Evolutionary conservation across 1,139 yeast species (phyloP).

Genomic region (Geotrichum aggregatum): DNA sequence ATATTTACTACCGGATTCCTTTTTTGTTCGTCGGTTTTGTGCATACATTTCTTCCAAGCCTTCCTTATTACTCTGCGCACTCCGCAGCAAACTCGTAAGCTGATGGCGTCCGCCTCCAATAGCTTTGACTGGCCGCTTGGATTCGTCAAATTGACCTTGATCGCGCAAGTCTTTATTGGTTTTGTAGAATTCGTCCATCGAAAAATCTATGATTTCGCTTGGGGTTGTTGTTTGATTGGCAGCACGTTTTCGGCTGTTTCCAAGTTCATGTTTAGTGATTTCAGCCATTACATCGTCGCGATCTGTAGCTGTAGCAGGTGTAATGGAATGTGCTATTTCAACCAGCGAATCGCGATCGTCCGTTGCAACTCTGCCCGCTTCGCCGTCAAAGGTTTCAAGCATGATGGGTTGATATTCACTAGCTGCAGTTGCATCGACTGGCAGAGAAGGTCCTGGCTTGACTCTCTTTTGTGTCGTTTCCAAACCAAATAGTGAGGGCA

Average conservation of each 20-base stretch:
- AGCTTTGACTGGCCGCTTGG: slow-evolving; percentile 30
- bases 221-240: not conserved
- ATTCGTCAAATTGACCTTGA: slow-evolving; percentile 28
- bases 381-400: slow-evolving; percentile 19
- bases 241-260: slow-evolving; percentile 12
- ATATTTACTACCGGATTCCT: slow-evolving; percentile 31
- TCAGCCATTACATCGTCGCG: slow-evolving; percentile 2
- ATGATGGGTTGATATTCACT: slow-evolving; percentile 21
- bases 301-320: not conserved
- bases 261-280: slow-evolving; percentile 16
- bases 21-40: slow-evolving; percentile 26
- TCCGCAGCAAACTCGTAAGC: slow-evolving; percentile 31
- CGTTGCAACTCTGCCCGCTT: too few relatives aligned
- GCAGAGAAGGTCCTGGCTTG: slow-evolving; percentile 15
- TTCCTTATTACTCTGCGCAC: slow-evolving; percentile 33
- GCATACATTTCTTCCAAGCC: slow-evolving; percentile 33
- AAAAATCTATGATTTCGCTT: slow-evolving; percentile 31
- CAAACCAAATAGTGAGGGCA: slow-evolving; percentile 15
- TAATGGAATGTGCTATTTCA: too few relatives aligned
- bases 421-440: slow-evolving; percentile 11
- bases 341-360: too few relatives aligned
- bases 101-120: slow-evolving; percentile 35
- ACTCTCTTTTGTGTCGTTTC: slow-evolving; percentile 2
- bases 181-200: slow-evolving; percentile 32
- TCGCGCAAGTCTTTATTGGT: slow-evolving; percentile 27